These are phyloP conservation scores for Arachis stenosperma DNA, from an alignment of 306 rosid genomes.

Conservation along the genomic window DNA sequence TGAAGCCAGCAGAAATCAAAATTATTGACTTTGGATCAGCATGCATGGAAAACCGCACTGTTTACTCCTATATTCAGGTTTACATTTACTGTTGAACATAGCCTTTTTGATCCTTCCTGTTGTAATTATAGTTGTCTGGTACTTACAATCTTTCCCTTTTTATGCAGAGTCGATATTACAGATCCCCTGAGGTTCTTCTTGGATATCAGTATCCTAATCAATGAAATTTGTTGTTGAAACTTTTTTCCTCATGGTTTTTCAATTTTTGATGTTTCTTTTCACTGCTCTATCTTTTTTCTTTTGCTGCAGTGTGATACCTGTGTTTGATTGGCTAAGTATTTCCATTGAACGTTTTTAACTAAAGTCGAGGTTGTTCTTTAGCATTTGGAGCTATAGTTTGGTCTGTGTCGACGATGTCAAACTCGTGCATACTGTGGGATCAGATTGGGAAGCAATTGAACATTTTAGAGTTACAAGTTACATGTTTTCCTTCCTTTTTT, in stretches of 20 bases:
- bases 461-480: not conserved
- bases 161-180: constrained; percentile 96
- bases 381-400: constrained; percentile 25
- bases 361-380: constrained; percentile 33
- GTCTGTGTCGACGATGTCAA: constrained; percentile 5
- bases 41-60: constrained; percentile 99
- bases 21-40: constrained; percentile 99
- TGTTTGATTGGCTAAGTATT: constrained; percentile 26
- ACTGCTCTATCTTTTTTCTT: constrained; percentile 32
- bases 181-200: constrained; percentile 99
- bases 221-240: constrained; percentile 34
- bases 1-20: constrained; percentile 92
- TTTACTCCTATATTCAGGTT: constrained; percentile 99
- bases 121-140: constrained; percentile 38
- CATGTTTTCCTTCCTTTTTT: constrained; percentile 17
- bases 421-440: constrained; percentile 14
- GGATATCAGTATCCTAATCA: constrained; percentile 96
- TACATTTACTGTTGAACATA: constrained; percentile 22
- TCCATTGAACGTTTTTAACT: constrained; percentile 2
- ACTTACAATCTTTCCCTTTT: constrained; percentile 26
- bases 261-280: constrained; percentile 8
- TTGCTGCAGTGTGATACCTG: constrained; percentile 27
- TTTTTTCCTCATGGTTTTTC: constrained; percentile 24
- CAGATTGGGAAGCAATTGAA: constrained; percentile 23
- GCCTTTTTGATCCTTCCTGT: constrained; percentile 29